These are phyloP conservation scores for Trichosporon ovoides DNA, from an alignment of 1,284 basidiomycete species.

Conservation along the genomic window DNA sequence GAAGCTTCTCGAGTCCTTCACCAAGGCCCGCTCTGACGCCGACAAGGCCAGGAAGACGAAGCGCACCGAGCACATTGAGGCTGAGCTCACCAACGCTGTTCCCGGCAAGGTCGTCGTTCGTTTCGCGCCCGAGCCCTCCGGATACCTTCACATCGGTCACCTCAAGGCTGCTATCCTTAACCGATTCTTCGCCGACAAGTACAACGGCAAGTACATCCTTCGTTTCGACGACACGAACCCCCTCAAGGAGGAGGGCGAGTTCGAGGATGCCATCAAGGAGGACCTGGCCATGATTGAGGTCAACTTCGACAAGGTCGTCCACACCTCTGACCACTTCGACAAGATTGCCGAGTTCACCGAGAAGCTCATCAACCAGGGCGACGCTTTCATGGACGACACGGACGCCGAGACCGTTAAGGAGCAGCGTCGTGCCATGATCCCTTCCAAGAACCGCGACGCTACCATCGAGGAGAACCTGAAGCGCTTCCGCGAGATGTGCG, in stretches of 20 bases:
- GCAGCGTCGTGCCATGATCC: slow-evolving; percentile 81
- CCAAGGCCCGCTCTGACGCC: slow-evolving; percentile 53
- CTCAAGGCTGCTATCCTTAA: slow-evolving; percentile 95
- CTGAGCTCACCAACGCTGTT: slow-evolving; percentile 80
- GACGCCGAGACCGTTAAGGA: slow-evolving; percentile 66
- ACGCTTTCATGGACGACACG: slow-evolving; percentile 94
- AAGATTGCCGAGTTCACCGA: slow-evolving; percentile 74
- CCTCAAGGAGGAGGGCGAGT: slow-evolving; percentile 88
- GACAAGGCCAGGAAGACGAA: slow-evolving; percentile 63
- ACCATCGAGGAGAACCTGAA: slow-evolving; percentile 78
- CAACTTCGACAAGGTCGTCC: slow-evolving; percentile 72
- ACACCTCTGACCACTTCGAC: slow-evolving; percentile 97
- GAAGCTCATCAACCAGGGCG: slow-evolving; percentile 77
- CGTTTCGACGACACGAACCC: slow-evolving; percentile 99
- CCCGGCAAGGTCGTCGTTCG: slow-evolving; percentile 92
- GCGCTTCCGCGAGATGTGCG: slow-evolving; percentile 84
- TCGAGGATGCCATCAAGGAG: slow-evolving; percentile 87
- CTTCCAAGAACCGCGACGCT: slow-evolving; percentile 77
- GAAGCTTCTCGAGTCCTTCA: slow-evolving; percentile 54
- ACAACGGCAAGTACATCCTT: slow-evolving; percentile 90
- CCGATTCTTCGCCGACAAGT: slow-evolving; percentile 93
- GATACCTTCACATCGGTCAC: slow-evolving; percentile 98
- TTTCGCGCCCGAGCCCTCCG: slow-evolving; percentile 93
- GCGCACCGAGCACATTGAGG: slow-evolving; percentile 74
- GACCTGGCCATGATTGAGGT: slow-evolving; percentile 83